These are phyloP conservation scores for Oryza officinalis DNA, from an alignment of 176 grass and related monocot genomes.

Conservation along the genomic window DNA sequence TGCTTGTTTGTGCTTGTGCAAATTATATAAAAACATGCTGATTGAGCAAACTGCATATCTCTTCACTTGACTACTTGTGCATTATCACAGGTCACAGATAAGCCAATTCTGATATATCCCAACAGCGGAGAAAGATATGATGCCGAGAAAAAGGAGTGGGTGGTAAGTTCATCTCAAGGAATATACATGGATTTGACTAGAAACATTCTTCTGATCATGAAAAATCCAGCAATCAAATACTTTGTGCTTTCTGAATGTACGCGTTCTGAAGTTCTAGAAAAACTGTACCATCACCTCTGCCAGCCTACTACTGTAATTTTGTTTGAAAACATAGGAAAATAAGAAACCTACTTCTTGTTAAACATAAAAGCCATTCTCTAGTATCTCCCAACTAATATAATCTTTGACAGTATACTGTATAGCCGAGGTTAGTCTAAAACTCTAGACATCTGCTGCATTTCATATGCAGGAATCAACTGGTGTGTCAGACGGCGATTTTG, in stretches of 20 bases:
- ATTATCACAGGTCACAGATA: slow-evolving; percentile 67
- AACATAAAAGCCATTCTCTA: not conserved
- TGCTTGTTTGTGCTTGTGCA: not conserved
- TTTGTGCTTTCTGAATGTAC: not conserved
- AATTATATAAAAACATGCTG: not conserved
- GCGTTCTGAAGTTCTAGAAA: not conserved
- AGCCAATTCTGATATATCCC: slow-evolving; percentile 92
- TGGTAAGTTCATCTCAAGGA: slow-evolving; percentile 60
- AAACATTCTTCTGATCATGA: not conserved
- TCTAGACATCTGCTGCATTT: slow-evolving; percentile 3
- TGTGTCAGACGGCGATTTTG: slow-evolving; percentile 78
- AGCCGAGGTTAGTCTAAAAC: not conserved
- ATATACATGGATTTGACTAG: not conserved
- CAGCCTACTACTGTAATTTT: not conserved
- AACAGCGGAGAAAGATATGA: slow-evolving; percentile 93
- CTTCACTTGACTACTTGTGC: slow-evolving; percentile 1
- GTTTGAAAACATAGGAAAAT: not conserved
- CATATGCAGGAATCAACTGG: slow-evolving; percentile 71
- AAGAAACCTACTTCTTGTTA: not conserved
- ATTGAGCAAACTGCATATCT: not conserved
- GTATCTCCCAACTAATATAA: not conserved
- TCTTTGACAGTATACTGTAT: not conserved
- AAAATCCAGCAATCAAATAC: not conserved
- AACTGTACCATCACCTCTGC: not conserved
- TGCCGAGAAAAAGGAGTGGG: slow-evolving; percentile 85